Evolutionary conservation across 495 filamentous ascomycete genomes (phyloP).

Genomic region (Penicillium cataractarum): DNA sequence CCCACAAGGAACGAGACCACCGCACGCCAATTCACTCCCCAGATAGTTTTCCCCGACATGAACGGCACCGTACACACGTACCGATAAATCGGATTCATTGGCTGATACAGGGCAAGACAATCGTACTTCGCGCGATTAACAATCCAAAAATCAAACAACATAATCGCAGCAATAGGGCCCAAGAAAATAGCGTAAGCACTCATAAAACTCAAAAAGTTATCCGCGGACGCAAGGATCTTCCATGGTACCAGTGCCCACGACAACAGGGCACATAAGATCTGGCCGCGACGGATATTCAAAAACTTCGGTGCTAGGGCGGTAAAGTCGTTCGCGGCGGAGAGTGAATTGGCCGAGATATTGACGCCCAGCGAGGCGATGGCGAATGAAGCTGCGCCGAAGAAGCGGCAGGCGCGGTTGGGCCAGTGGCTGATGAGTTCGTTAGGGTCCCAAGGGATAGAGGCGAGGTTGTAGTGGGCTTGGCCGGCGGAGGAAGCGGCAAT

Average conservation of each 20-base stretch:
- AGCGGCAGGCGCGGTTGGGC: slow-evolving; percentile 55
- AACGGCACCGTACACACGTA: slow-evolving; percentile 51
- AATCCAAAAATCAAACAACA: slow-evolving; percentile 70
- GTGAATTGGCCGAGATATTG: slow-evolving; percentile 68
- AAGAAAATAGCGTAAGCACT: slow-evolving; percentile 68
- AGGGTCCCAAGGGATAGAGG: slow-evolving; percentile 50
- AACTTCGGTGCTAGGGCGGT: slow-evolving; percentile 60
- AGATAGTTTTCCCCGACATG: slow-evolving; percentile 8
- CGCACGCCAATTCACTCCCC: slow-evolving; percentile 68
- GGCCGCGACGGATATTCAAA: slow-evolving; percentile 66
- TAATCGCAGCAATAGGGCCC: slow-evolving; percentile 68
- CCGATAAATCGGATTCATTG: slow-evolving; percentile 42
- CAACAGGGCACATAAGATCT: slow-evolving; percentile 60
- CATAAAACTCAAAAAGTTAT: slow-evolving; percentile 64
- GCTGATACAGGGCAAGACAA: slow-evolving; percentile 54
- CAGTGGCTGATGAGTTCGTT: slow-evolving; percentile 46
- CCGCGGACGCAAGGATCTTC: slow-evolving; percentile 64
- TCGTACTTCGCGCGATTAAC: slow-evolving; percentile 64
- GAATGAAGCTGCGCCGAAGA: slow-evolving; percentile 53
- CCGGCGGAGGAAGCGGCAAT: slow-evolving; percentile 51
- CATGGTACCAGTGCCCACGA: slow-evolving; percentile 66
- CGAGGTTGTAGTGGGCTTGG: slow-evolving; percentile 41
- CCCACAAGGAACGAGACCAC: slow-evolving; percentile 63
- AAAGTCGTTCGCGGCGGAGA: slow-evolving; percentile 68
- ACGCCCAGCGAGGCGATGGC: slow-evolving; percentile 51